Evolutionary conservation across 139 green algal genomes (phyloP), one percentile per base, ranked within the genome.

Genomic region (Yamagishiella unicocca): DNA sequence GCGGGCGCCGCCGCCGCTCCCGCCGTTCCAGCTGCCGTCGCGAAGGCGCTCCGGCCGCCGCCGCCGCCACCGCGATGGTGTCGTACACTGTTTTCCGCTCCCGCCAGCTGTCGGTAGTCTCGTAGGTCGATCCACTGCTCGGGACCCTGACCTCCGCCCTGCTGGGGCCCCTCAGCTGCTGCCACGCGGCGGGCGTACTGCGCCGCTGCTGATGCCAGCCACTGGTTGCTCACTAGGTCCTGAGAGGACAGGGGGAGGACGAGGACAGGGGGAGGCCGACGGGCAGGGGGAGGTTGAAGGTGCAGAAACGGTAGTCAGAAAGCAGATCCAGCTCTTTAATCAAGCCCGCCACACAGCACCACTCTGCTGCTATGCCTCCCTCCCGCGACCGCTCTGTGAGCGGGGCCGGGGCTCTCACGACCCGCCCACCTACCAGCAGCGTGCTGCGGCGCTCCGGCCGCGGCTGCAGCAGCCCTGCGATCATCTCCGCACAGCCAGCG

Each of bases 361-460:
- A 58, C 14, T 12, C 50, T 58, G 14, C 50, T 58, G 50, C 50
- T 25, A 58, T 17, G 17, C 50, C 12, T 12, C 50, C 50, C 50
- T 17, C 50, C 14, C 50, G 4, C 17, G 19, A 67, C 58, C 14
- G 29, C 29, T 7, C n/a, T 55, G n/a, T n/a, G n/a, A n/a, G n/a
- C n/a, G n/a, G n/a, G n/a, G n/a, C n/a, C n/a, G n/a, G n/a, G n/a
- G n/a, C n/a, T n/a, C n/a, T n/a, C n/a, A n/a, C n/a, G n/a, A n/a
- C n/a, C n/a, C n/a, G n/a, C n/a, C n/a, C n/a, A 45, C 86, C 43
- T 17, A 90, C 87, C 79, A 89, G 84, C 66, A 93, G 61, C 21
- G 64, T 82, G 35, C 82, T 91, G 27, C 90, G 77, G 0, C 64
- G 29, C 27, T 83, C 43, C 2, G 90, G 90, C 21, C 90, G 70